A percentile compares a stretch with the other conserved stretches of the same genome.
Conservation (phyloP, 2,329 filamentous ascomycete genomes). For the Fusarium tjaetaba region DNA sequence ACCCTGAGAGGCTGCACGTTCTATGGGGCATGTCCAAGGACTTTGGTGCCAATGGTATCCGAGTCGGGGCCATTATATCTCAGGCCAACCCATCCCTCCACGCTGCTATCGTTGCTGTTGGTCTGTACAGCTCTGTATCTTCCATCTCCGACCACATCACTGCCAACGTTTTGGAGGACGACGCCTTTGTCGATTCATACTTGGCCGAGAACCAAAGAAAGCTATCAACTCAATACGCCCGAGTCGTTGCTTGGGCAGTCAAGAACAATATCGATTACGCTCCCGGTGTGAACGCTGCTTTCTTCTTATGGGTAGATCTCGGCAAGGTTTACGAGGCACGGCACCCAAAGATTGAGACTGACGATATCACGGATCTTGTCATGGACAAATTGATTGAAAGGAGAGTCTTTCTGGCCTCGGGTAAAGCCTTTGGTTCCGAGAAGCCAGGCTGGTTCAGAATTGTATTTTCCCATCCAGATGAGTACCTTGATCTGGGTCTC, state of each 20-base stretch:
- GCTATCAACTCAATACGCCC: conserved; percentile 52
- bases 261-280: conserved; percentile 56
- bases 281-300: conserved; percentile 60
- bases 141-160: conserved; percentile 55
- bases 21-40: conserved; percentile 60
- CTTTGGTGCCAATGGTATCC: conserved; percentile 66
- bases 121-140: conserved; percentile 57
- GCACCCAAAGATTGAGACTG: conserved; percentile 13
- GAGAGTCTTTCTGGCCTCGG: conserved; percentile 51
- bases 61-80: conserved; percentile 61
- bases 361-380: conserved; percentile 42
- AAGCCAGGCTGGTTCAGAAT: conserved; percentile 53
- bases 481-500: conserved; percentile 46
- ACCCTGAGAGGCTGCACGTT: conserved; percentile 61
- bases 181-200: conserved; percentile 56
- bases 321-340: conserved; percentile 43
- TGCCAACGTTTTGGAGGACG: conserved; percentile 56
- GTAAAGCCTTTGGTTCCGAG: conserved; percentile 51
- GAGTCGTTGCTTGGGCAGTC: conserved; percentile 50
- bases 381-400: conserved; percentile 44
- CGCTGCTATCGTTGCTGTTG: conserved; percentile 48
- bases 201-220: conserved; percentile 54
- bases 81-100: conserved; percentile 55
- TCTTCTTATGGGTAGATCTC: conserved; percentile 66
- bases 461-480: conserved; percentile 49